These are phyloP conservation scores for Pelargonium nanum DNA, from an alignment of 345 rosid genomes.

Conservation along the genomic window DNA sequence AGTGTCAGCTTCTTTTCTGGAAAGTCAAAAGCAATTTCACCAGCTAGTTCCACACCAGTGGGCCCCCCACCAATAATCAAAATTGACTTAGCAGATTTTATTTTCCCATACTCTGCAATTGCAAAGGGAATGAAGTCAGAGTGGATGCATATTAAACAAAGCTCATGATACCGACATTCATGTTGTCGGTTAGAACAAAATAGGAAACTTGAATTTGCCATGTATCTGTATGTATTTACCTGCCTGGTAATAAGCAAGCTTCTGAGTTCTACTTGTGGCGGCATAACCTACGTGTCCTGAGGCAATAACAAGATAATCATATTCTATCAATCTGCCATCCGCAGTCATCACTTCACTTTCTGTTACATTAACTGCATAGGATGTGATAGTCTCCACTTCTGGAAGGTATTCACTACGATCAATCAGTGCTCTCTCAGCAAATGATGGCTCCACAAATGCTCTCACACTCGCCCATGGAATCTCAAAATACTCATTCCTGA, in stretches of 20 bases:
- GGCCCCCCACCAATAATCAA: conserved; percentile 38
- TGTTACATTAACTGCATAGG: conserved; percentile 46
- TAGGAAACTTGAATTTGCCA: not conserved
- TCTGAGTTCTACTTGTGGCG: conserved; percentile 23
- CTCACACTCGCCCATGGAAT: conserved; percentile 77
- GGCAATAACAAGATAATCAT: conserved; percentile 44
- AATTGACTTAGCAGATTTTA: conserved; percentile 25
- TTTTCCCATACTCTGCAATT: conserved; percentile 22
- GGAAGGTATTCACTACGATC: conserved; percentile 57
- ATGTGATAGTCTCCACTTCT: conserved; percentile 46
- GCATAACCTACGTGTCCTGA: conserved; percentile 27
- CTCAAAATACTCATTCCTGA: conserved; percentile 94
- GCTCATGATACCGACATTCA: not conserved
- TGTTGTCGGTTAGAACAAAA: not conserved
- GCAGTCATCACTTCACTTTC: conserved; percentile 44
- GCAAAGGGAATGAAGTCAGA: not conserved
- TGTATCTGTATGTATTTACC: conserved; percentile 16
- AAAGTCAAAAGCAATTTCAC: conserved; percentile 38
- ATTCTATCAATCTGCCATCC: conserved; percentile 16
- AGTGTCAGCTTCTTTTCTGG: conserved; percentile 50
- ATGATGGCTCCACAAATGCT: conserved; percentile 73
- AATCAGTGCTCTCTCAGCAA: conserved; percentile 57
- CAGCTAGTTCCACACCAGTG: conserved; percentile 42
- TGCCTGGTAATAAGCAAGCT: conserved; percentile 20
- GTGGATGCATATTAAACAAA: not conserved